Percentiles rank a stretch among this genome's conserved stretches.
Conservation (phyloP, 495 filamentous ascomycete genomes). For the Sporormia fimetaria region DNA sequence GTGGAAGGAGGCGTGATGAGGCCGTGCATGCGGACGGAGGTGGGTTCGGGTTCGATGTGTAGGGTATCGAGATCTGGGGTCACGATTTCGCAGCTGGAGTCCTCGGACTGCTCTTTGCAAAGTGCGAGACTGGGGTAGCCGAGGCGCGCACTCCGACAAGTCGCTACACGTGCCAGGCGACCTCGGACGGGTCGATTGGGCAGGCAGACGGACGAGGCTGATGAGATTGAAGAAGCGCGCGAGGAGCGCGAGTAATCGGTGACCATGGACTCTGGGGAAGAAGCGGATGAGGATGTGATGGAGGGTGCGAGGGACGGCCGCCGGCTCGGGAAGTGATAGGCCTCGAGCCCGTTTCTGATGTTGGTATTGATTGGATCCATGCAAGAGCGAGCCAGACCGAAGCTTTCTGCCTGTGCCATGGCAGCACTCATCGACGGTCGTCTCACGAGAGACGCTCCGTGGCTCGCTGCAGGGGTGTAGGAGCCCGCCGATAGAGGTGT, state of each 20-base stretch:
- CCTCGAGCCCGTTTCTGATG: constrained; percentile 45
- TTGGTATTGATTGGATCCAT: constrained; percentile 32
- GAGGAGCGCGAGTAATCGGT: constrained; percentile 58
- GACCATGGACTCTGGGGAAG: constrained; percentile 84
- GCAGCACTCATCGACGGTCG: constrained; percentile 65
- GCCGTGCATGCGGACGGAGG: constrained; percentile 18
- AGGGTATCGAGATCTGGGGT: constrained; percentile 25
- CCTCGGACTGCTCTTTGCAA: constrained; percentile 39
- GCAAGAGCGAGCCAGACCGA: constrained; percentile 53
- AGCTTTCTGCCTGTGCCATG: constrained; percentile 63
- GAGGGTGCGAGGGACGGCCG: constrained; percentile 54
- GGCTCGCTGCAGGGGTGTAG: constrained; percentile 87
- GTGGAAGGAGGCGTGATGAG: constrained; percentile 5
- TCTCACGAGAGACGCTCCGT: constrained; percentile 41
- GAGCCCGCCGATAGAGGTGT: constrained; percentile 65
- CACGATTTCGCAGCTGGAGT: constrained; percentile 39
- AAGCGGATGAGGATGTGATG: constrained; percentile 62
- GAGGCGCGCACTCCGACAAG: constrained; percentile 63
- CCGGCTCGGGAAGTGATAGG: constrained; percentile 40
- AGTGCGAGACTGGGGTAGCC: constrained; percentile 26
- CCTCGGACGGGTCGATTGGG: constrained; percentile 53
- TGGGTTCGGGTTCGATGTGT: constrained; percentile 21
- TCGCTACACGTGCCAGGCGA: constrained; percentile 73
- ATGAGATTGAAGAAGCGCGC: constrained; percentile 40
- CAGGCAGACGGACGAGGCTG: constrained; percentile 50